Evolutionary conservation across 148 eudicot species (phyloP).

Genomic region (Pouteria glomerata): DNA sequence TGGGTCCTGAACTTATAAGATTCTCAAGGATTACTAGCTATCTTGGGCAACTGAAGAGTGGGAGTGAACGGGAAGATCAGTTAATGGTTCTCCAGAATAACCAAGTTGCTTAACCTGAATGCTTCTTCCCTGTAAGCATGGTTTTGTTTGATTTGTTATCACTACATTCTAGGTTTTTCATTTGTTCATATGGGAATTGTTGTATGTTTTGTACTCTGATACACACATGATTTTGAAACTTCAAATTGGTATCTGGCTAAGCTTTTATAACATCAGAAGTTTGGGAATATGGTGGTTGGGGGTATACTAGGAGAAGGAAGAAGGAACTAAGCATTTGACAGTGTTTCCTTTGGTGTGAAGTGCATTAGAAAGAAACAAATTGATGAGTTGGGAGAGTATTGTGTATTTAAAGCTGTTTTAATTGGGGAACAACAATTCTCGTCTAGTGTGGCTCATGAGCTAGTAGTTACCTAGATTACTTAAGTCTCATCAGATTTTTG

Average conservation of each 20-base stretch:
- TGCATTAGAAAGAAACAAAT: neutral
- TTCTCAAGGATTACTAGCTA: neutral
- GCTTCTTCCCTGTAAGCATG: slow-evolving; percentile 56
- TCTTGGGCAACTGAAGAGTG: neutral
- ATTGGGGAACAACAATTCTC: neutral
- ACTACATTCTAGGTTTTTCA: slow-evolving; percentile 34
- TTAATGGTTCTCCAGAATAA: slow-evolving; percentile 11
- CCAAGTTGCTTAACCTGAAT: slow-evolving; percentile 20
- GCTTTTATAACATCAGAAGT: slow-evolving; percentile 6
- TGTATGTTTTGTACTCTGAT: slow-evolving; percentile 21
- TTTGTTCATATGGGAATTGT: slow-evolving; percentile 53
- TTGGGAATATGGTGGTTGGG: neutral
- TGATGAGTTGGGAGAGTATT: neutral
- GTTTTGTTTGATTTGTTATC: slow-evolving; percentile 35
- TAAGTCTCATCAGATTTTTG: neutral
- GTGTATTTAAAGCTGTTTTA: neutral
- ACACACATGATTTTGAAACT: slow-evolving; percentile 9
- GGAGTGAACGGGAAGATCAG: neutral
- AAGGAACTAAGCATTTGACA: slow-evolving; percentile 4
- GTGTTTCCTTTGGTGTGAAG: neutral
- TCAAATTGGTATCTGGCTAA: neutral
- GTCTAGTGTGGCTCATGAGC: neutral
- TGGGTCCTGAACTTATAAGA: slow-evolving; percentile 12
- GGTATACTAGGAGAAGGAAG: neutral
- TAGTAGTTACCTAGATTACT: neutral